Evolutionary conservation across 140 eudicot genomes (phyloP).

Genomic region (Stevia rebaudiana): DNA sequence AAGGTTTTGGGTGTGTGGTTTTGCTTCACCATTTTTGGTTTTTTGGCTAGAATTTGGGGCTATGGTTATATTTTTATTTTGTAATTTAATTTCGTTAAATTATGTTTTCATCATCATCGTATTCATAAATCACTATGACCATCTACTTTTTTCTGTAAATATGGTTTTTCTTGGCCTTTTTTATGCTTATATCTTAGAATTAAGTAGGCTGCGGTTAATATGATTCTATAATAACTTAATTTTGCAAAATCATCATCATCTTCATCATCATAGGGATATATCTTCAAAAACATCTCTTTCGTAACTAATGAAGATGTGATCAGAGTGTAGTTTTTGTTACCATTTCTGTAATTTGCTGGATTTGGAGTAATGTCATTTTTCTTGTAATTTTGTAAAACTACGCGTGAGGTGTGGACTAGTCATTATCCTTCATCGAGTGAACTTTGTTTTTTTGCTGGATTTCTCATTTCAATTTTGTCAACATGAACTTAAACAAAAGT

Average conservation of each 20-base stretch:
- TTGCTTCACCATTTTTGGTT: not conserved
- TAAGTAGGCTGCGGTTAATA: not conserved
- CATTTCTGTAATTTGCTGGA: constrained; percentile 16
- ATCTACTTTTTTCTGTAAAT: no score
- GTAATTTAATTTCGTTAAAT: not conserved
- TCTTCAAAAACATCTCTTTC: not conserved
- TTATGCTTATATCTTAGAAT: not conserved
- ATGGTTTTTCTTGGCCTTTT: no score
- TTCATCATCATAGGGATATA: not conserved
- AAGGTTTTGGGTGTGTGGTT: not conserved
- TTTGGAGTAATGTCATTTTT: not conserved
- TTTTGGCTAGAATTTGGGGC: not conserved
- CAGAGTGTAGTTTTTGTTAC: not conserved
- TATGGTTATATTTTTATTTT: not conserved
- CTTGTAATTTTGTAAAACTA: not conserved
- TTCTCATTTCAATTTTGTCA: constrained; percentile 4
- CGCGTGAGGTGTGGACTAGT: not conserved
- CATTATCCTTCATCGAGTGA: constrained; percentile 2
- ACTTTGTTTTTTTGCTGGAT: not conserved
- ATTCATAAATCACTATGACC: not conserved
- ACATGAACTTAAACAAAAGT: not conserved
- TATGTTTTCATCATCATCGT: not conserved
- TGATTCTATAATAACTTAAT: not conserved
- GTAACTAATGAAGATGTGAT: not conserved
- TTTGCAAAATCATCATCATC: not conserved